A percentile compares a stretch with the other conserved stretches of the same genome.
These are phyloP conservation scores for Arthrobotrys entomopaga DNA, from an alignment of 2,329 filamentous ascomycete genomes.

Conservation along the genomic window DNA sequence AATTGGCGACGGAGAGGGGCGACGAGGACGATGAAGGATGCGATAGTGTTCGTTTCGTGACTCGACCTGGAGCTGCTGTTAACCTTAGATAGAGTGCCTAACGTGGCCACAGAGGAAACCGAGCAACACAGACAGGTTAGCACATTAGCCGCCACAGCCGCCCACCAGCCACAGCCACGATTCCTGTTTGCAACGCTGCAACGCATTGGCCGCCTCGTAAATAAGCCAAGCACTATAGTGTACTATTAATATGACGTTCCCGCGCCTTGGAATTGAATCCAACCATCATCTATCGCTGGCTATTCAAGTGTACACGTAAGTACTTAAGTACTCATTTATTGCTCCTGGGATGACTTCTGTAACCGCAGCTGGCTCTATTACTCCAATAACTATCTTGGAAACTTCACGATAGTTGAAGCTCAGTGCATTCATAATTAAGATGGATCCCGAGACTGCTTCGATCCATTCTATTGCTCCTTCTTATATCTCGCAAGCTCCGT, in stretches of 20 bases:
- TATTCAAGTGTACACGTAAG: too few relatives aligned
- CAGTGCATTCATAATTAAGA: conserved; percentile 21
- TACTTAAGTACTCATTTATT: too few relatives aligned
- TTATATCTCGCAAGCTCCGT: conserved; percentile 33
- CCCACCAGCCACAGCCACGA: conserved; percentile 44
- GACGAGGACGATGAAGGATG: conserved; percentile 23
- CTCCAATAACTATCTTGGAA: not conserved
- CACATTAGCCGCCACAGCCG: conserved; percentile 42
- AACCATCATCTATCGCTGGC: too few relatives aligned
- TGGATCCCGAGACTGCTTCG: conserved; percentile 48
- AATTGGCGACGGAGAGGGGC: conserved; percentile 38
- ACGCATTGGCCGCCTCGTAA: not conserved
- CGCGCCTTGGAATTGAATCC: too few relatives aligned
- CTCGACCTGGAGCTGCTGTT: conserved; percentile 19
- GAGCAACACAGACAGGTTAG: not conserved
- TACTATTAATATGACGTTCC: too few relatives aligned
- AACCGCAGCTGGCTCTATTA: too few relatives aligned
- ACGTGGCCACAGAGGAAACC: conserved; percentile 35
- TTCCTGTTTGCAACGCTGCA: conserved; percentile 16
- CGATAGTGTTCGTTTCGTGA: conserved; percentile 41
- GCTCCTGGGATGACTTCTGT: too few relatives aligned
- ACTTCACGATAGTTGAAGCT: not conserved
- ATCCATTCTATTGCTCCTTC: conserved; percentile 51
- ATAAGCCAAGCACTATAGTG: too few relatives aligned
- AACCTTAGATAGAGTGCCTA: conserved; percentile 33